These are phyloP conservation scores for Gynostemma pentaphyllum DNA, from an alignment of 306 rosid genomes.

Conservation along the genomic window DNA sequence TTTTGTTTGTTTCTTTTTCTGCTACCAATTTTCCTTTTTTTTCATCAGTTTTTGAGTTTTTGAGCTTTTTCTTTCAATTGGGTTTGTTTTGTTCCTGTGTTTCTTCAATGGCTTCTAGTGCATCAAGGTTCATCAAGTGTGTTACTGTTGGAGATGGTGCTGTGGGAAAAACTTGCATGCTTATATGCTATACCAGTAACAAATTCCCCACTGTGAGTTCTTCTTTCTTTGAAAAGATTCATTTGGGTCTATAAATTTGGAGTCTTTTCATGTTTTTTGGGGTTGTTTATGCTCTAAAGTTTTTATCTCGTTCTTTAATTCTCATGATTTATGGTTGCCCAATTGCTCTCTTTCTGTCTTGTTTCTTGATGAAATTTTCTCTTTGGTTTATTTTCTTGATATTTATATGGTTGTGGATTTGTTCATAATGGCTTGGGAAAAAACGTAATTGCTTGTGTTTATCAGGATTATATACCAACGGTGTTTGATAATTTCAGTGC, in stretches of 20 bases:
- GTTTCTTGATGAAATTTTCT: neutral
- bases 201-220: conserved; percentile 71
- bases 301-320: neutral
- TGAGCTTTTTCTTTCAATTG: conserved; percentile 11
- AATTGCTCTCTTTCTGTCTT: neutral
- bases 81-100: neutral
- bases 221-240: conserved; percentile 17
- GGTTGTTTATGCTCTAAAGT: neutral
- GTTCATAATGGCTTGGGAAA: conserved; percentile 4
- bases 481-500: conserved; percentile 96
- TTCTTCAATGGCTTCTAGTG: conserved; percentile 63
- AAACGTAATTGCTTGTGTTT: conserved; percentile 7
- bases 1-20: neutral
- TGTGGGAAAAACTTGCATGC: conserved; percentile 93
- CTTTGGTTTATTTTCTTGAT: conserved; percentile 3
- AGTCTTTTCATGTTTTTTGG: neutral
- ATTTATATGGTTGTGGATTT: neutral
- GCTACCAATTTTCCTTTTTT: neutral
- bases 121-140: conserved; percentile 83
- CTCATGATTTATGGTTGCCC: neutral
- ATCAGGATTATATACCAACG: conserved; percentile 83
- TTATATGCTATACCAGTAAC: conserved; percentile 85
- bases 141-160: conserved; percentile 93
- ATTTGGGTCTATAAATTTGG: conserved; percentile 17
- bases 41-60: neutral